These are phyloP conservation scores for Cicer bijugum DNA, from an alignment of 306 rosid genomes.

Conservation along the genomic window DNA sequence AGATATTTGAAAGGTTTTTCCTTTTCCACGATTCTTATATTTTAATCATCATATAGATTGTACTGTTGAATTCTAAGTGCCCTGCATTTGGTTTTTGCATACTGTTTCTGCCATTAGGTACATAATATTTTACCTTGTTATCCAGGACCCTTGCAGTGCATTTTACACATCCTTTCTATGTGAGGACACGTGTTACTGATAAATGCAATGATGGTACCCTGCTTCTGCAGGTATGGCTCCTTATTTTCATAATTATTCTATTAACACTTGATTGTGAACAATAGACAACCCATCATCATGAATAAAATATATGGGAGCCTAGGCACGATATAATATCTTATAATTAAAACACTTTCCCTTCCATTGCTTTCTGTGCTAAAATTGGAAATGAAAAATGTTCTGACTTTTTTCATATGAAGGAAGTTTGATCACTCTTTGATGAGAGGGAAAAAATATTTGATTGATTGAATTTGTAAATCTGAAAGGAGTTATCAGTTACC, in stretches of 20 bases:
- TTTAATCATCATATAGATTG: conserved; percentile 34
- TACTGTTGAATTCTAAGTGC: conserved; percentile 29
- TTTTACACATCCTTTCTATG: conserved; percentile 94
- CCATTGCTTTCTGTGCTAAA: conserved; percentile 34
- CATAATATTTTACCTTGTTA: conserved; percentile 41
- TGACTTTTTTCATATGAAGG: conserved; percentile 30
- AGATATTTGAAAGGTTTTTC: conserved; percentile 81
- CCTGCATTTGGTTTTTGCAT: conserved; percentile 22
- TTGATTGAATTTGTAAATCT: conserved; percentile 16
- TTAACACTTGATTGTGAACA: conserved; percentile 34
- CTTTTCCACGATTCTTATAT: conserved; percentile 41
- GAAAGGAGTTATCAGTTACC: conserved; percentile 2
- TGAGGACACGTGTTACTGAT: conserved; percentile 81
- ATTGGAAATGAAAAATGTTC: conserved; percentile 24
- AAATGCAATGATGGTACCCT: conserved; percentile 89
- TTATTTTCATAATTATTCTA: conserved; percentile 39
- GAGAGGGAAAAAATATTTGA: conserved; percentile 25
- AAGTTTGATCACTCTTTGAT: conserved; percentile 1
- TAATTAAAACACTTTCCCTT: not conserved
- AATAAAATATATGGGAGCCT: conserved; percentile 4
- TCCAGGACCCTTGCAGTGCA: conserved; percentile 96
- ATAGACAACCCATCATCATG: not conserved
- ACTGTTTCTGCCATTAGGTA: conserved; percentile 29
- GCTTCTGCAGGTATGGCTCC: conserved; percentile 81
- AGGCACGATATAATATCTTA: conserved; percentile 17